Percentiles rank a stretch among this genome's conserved stretches.
These are phyloP conservation scores for Xylaria bambusicola DNA, from an alignment of 495 filamentous ascomycete genomes.

Conservation along the genomic window DNA sequence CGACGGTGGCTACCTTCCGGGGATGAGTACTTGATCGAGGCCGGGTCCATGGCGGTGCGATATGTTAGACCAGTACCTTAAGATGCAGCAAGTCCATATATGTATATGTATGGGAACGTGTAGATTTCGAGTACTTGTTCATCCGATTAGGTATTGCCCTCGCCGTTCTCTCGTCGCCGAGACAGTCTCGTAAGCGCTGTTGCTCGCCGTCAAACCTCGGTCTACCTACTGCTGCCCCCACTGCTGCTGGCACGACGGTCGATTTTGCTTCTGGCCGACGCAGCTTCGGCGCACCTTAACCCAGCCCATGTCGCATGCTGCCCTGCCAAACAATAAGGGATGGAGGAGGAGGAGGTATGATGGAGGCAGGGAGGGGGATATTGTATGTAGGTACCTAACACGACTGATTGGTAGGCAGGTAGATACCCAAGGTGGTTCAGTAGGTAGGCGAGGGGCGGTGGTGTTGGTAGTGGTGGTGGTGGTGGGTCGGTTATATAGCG, in stretches of 20 bases:
- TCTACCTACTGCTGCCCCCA: constrained; percentile 7
- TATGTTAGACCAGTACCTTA: neutral
- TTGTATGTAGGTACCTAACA: neutral
- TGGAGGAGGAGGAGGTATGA: neutral
- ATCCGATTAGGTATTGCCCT: neutral
- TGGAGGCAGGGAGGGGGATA: neutral
- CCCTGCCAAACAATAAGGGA: neutral
- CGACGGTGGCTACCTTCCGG: constrained; percentile 13
- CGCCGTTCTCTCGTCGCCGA: neutral
- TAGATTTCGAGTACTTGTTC: too few relatives aligned
- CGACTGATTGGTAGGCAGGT: too few relatives aligned
- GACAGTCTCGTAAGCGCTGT: too few relatives aligned
- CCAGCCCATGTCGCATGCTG: constrained; percentile 20
- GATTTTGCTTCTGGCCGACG: constrained; percentile 18
- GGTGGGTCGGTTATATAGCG: too few relatives aligned
- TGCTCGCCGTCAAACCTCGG: too few relatives aligned
- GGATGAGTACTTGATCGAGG: constrained; percentile 27
- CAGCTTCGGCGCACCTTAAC: constrained; percentile 15
- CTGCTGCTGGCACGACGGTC: constrained; percentile 23
- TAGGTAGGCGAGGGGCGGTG: neutral
- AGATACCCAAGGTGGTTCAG: neutral
- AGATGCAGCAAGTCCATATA: too few relatives aligned
- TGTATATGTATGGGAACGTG: neutral
- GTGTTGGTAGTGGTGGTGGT: neutral
- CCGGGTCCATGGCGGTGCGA: constrained; percentile 32